Conservation (phyloP, 257 asterid genomes). For the Solanum arcanum region DNA sequence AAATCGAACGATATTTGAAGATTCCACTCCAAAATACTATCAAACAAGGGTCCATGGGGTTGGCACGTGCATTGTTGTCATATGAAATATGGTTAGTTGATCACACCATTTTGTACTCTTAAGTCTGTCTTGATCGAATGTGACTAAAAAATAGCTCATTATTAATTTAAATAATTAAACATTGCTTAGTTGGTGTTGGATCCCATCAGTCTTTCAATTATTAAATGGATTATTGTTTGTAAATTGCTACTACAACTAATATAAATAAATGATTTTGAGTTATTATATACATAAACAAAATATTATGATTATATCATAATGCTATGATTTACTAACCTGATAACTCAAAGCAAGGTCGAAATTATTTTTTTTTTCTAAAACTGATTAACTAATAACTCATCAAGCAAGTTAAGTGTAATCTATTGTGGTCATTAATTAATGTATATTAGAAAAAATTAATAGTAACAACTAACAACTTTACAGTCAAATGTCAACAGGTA, state of each 20-base stretch:
- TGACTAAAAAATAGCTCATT: neutral
- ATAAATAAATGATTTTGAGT: neutral
- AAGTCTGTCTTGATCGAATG: neutral
- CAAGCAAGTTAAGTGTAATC: neutral
- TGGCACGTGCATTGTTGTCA: neutral
- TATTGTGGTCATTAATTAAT: neutral
- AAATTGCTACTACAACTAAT: neutral
- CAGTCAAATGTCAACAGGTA: neutral
- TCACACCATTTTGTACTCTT: neutral
- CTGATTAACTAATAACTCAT: too few relatives aligned
- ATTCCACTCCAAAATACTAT: neutral
- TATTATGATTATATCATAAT: too few relatives aligned
- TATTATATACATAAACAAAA: neutral
- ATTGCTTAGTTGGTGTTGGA: neutral
- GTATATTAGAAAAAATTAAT: neutral
- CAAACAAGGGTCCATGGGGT: neutral
- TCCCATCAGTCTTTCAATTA: neutral
- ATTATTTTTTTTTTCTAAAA: too few relatives aligned
- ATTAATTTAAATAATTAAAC: neutral
- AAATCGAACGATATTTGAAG: fast-evolving
- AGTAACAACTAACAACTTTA: neutral
- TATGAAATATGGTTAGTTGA: neutral
- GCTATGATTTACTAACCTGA: too few relatives aligned
- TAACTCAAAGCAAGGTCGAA: too few relatives aligned
- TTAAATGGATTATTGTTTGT: neutral